A percentile compares a stretch with the other conserved stretches of the same genome.
Conservation (phyloP, 805 yeast species). For the Kodamaea restingae region DNA sequence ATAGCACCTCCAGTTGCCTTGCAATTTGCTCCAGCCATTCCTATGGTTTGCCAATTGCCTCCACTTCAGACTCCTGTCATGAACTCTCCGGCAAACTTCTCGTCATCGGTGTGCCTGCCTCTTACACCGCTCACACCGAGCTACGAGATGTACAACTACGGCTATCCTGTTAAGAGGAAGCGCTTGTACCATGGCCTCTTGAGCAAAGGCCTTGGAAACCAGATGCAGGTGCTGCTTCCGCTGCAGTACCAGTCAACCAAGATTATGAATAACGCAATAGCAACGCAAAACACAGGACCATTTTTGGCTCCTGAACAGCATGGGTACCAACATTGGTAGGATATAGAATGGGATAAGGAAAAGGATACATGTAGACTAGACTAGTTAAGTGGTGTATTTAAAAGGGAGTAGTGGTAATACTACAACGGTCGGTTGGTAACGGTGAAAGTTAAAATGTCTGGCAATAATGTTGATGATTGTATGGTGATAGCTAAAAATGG, state of each 20-base stretch:
- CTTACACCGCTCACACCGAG: conserved; percentile 23
- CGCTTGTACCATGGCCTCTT: conserved; percentile 5
- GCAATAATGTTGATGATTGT: too few species aligned
- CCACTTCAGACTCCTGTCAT: conserved; percentile 3
- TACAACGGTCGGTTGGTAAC: too few species aligned
- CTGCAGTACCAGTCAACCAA: conserved; percentile 1
- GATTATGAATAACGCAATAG: not conserved
- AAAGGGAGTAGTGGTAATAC: too few species aligned
- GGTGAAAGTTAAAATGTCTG: too few species aligned
- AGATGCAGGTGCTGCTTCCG: not conserved
- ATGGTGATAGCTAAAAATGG: too few species aligned
- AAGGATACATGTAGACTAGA: not conserved
- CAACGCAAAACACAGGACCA: not conserved
- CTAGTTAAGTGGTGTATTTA: too few species aligned
- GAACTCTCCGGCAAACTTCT: conserved; percentile 2
- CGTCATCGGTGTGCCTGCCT: conserved; percentile 12
- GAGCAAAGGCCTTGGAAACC: conserved; percentile 1
- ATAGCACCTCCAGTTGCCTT: conserved; percentile 1
- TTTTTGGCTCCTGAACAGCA: not conserved
- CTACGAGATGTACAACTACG: conserved; percentile 10
- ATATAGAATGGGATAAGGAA: conserved; percentile 1
- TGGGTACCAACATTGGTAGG: conserved; percentile 2
- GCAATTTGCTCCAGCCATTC: conserved; percentile 3
- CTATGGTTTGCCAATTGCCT: conserved; percentile 1
- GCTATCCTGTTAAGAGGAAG: conserved; percentile 9